Evolutionary conservation across 2,329 filamentous ascomycete genomes (phyloP).

Genomic region (Apiospora kogelbergensis): DNA sequence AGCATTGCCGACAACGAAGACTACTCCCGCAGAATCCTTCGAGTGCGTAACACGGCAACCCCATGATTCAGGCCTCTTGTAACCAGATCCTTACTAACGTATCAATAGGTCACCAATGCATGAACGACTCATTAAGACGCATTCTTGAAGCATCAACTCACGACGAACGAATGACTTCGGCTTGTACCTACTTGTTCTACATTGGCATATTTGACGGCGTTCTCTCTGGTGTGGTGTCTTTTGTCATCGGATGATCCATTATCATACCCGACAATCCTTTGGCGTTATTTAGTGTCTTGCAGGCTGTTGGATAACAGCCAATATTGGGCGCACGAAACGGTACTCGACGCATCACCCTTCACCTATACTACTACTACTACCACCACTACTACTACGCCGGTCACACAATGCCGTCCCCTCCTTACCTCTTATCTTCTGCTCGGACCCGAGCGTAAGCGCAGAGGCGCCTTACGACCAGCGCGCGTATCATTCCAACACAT

Average conservation of each 20-base stretch:
- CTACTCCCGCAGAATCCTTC: constrained; percentile 92
- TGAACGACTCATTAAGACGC: constrained; percentile 20
- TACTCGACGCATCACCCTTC: constrained; percentile 7
- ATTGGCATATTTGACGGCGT: constrained; percentile 32
- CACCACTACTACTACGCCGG: constrained; percentile 6
- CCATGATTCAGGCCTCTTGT: neutral
- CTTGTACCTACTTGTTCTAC: constrained; percentile 30
- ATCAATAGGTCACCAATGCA: constrained; percentile 33
- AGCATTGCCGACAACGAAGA: constrained; percentile 97
- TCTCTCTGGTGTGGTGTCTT: constrained; percentile 31
- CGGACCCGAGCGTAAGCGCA: constrained; percentile 4
- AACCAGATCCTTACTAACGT: constrained; percentile 12
- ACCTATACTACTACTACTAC: constrained; percentile 4
- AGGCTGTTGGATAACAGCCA: constrained; percentile 21
- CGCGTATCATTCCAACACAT: constrained; percentile 2
- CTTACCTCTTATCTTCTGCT: constrained; percentile 20
- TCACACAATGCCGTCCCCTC: constrained; percentile 29
- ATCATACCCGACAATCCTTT: constrained; percentile 26
- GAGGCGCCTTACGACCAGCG: constrained; percentile 6
- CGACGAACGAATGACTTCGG: constrained; percentile 33
- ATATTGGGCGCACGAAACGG: constrained; percentile 7
- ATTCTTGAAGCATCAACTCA: constrained; percentile 28
- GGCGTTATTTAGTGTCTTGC: constrained; percentile 32
- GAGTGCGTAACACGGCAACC: constrained; percentile 58
- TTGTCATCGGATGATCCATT: constrained; percentile 32